Conservation (phyloP, 1,284 basidiomycete species). For the Phenoliferia sp. region DNA sequence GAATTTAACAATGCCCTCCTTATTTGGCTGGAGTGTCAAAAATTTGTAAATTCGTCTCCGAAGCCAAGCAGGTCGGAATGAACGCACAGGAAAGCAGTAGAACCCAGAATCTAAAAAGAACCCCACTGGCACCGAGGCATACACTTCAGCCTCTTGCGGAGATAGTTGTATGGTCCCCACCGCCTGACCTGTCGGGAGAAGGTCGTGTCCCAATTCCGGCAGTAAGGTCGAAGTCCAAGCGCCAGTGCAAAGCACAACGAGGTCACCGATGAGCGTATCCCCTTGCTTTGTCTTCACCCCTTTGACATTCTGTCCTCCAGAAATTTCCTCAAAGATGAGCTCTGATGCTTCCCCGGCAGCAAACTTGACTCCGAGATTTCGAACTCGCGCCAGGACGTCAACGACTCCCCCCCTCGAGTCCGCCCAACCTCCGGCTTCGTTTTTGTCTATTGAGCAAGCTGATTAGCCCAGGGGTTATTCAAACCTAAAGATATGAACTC, state of each 20-base stretch:
- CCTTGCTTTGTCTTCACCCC: slow-evolving; percentile 9
- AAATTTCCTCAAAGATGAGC: slow-evolving; percentile 7
- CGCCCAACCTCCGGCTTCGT: slow-evolving; percentile 26
- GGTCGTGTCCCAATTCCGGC: slow-evolving; percentile 16
- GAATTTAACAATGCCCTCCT: slow-evolving; percentile 8
- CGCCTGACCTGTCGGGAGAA: slow-evolving; percentile 26
- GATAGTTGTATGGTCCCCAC: slow-evolving; percentile 20
- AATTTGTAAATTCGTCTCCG: neutral
- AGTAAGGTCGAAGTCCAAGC: slow-evolving; percentile 23
- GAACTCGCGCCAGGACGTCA: slow-evolving; percentile 1
- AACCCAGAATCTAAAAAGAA: slow-evolving; percentile 28
- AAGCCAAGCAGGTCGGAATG: neutral
- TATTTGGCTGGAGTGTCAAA: neutral
- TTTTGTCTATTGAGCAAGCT: slow-evolving; percentile 11
- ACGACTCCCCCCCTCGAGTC: slow-evolving; percentile 25
- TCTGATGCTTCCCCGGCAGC: slow-evolving; percentile 16
- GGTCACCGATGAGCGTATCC: slow-evolving; percentile 8
- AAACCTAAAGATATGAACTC: neutral
- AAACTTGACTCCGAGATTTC: slow-evolving; percentile 14
- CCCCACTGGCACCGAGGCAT: slow-evolving; percentile 20
- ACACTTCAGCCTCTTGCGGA: slow-evolving; percentile 9
- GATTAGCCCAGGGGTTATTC: neutral
- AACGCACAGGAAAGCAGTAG: slow-evolving; percentile 19
- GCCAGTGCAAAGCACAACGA: slow-evolving; percentile 14
- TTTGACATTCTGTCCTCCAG: no score